These are phyloP conservation scores for Phytophthora lateralis DNA, from an alignment of 352 stramenopile genomes.

Conservation along the genomic window DNA sequence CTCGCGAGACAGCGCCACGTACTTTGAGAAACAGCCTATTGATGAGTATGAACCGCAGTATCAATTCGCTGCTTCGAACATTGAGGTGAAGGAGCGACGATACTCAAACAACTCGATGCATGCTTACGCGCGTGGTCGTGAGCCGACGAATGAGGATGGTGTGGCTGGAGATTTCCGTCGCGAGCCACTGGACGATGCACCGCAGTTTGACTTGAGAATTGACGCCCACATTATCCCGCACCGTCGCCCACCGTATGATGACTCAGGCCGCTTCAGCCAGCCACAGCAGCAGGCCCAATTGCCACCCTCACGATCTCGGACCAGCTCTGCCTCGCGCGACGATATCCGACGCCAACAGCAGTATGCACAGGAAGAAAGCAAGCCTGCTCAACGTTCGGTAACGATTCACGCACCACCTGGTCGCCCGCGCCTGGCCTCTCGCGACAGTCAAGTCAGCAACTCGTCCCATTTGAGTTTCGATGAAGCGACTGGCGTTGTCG, in stretches of 20 bases:
- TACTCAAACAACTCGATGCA: conserved; percentile 33
- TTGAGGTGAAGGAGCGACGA: conserved; percentile 25
- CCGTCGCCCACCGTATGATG: conserved; percentile 7
- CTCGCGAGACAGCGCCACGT: conserved; percentile 24
- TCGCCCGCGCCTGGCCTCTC: conserved; percentile 24
- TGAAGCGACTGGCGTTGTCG: conserved; percentile 55
- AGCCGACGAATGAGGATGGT: conserved; percentile 17
- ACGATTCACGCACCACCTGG: conserved; percentile 5
- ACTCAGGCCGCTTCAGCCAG: conserved; percentile 13
- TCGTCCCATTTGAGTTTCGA: conserved; percentile 53
- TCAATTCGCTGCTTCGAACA: conserved; percentile 13
- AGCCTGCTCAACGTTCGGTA: conserved; percentile 2
- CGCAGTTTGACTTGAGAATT: conserved; percentile 37
- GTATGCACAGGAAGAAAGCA: conserved; percentile 12
- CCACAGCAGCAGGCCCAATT: conserved; percentile 7
- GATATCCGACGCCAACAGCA: conserved; percentile 20
- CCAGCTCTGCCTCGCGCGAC: conserved; percentile 23
- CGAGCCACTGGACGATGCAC: conserved; percentile 17
- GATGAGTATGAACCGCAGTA: conserved; percentile 22
- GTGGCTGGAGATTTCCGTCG: conserved; percentile 37
- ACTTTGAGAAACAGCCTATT: conserved; percentile 32
- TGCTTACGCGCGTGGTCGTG: conserved; percentile 16
- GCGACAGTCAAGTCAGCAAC: conserved; percentile 34
- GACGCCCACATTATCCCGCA: conserved; percentile 33
- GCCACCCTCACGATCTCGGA: conserved; percentile 10